Conservation (phyloP, 148 eudicot species). For the Salicornia ramosissima region DNA sequence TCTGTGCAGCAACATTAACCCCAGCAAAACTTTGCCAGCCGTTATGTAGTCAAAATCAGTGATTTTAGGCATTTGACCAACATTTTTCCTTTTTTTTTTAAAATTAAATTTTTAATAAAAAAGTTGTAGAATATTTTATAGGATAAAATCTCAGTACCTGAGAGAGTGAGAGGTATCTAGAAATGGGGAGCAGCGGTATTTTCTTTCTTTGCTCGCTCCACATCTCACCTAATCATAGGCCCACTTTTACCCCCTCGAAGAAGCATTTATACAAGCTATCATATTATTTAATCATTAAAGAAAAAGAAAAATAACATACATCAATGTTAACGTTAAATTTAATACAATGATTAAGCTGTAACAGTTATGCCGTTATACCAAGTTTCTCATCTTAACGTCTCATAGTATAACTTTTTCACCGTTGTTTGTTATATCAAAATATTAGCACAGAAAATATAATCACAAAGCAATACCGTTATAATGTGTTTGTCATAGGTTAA, state of each 20-base stretch:
- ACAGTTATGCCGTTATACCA: no score
- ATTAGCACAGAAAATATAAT: no score
- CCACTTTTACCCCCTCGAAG: not conserved
- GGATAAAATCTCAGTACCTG: constrained; percentile 12
- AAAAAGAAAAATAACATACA: not conserved
- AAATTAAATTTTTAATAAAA: not conserved
- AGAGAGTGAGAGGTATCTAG: constrained; percentile 1
- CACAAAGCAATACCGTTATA: no score
- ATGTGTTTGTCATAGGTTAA: no score
- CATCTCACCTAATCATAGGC: not conserved
- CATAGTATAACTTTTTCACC: no score
- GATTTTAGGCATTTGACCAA: constrained; percentile 24
- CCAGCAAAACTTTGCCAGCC: constrained; percentile 25
- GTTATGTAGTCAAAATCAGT: constrained; percentile 29
- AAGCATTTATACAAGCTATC: no score
- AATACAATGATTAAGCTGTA: not conserved
- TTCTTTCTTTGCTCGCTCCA: no score
- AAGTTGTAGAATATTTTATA: constrained; percentile 20
- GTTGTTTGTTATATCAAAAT: no score
- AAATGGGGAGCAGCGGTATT: not conserved
- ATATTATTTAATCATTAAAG: not conserved
- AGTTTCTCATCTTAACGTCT: no score
- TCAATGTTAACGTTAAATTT: no score
- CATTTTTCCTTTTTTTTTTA: not conserved
- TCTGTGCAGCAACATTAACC: constrained; percentile 17